Evolutionary conservation across 139 green algal genomes (phyloP), one percentile per base, ranked within the genome.

Genomic region (Chlamydomonas urium): DNA sequence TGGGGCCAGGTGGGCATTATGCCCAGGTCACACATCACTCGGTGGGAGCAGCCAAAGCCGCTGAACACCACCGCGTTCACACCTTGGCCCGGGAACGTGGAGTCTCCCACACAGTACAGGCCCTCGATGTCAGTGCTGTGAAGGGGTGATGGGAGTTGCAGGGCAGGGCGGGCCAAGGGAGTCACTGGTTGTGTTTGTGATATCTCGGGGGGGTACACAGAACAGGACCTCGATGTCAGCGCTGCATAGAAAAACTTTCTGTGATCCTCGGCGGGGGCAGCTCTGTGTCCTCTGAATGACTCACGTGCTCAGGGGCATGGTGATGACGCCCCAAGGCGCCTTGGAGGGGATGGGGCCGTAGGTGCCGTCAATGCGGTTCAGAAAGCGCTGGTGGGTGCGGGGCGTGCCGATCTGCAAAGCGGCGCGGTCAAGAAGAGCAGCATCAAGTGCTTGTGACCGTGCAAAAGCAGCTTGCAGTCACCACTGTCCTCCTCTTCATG

Each of bases 61-160:
- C 37, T 47, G 69, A 98, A 98, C 21, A 96, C 93, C 21, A 98
- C 93, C 50, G 93, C 93, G 67, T 96, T 97, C 26, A 97, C 90
- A 2, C 93, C 92, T 71, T 94, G 89, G 0, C 94, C 94, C 0
- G 94, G 94, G 84, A 98, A 98, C 10, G 91, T 95, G 38, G 82
- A 93, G 87, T 98, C 94, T 1, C 94, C 94, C 23, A 97, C 93
- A 74, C 94, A 98, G 82, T 98, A 98, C 32, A 98, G 84, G 2
- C 91, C 90, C 21, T 73, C 56, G 34, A 94, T 63, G 10, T 73
- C 77, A 19, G 79, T 86, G 47, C 60, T 70, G 71, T 66, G 24
- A 50, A n/a, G n/a, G n/a, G n/a, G n/a, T n/a, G n/a, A n/a, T n/a
- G n/a, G n/a, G n/a, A n/a, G n/a, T n/a, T n/a, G n/a, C n/a, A n/a